Evolutionary conservation across 257 asterid species (phyloP), one percentile per base, ranked within the genome.

Genomic region (Solanum habrochaites): DNA sequence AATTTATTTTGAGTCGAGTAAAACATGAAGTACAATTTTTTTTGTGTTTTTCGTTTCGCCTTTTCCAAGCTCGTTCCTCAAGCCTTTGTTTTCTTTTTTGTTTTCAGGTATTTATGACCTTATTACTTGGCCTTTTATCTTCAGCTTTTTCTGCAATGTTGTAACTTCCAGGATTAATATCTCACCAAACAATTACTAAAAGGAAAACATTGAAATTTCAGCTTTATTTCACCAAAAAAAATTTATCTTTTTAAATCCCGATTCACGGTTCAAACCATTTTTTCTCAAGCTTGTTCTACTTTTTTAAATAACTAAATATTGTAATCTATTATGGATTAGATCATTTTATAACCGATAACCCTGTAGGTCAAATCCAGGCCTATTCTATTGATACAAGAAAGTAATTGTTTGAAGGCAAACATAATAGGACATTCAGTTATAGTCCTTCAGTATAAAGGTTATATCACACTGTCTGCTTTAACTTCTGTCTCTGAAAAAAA

Each of bases 81-180:
- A 96, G 93, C 85, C 96, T n/a, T n/a, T n/a, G n/a, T n/a, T n/a
- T n/a, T n/a, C n/a, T n/a, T n/a, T n/a, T n/a, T n/a, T n/a, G n/a
- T n/a, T n/a, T n/a, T n/a, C n/a, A n/a, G n/a, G n/a, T n/a, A n/a
- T n/a, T n/a, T n/a, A n/a, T n/a, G n/a, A n/a, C n/a, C n/a, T n/a
- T n/a, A n/a, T n/a, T n/a, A n/a, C n/a, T n/a, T n/a, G n/a, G n/a
- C n/a, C n/a, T n/a, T 89, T 88, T 97, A 83, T 97, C 99, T 94
- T 97, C 99, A 90, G 99, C 99, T n/a, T n/a, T n/a, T n/a, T n/a
- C 99, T 97, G 94, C 88, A 91, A 27, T n/a, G 82, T 49, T 8
- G 66, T 10, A 20, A 58, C 66, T 58, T 58, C 66, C 66, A 58
- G 66, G 66, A 58, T 58, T 8, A 58, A 58, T 58, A 58, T 7